Conservation (phyloP, 2,329 filamentous ascomycete species). For the Thelonectria discophora region DNA sequence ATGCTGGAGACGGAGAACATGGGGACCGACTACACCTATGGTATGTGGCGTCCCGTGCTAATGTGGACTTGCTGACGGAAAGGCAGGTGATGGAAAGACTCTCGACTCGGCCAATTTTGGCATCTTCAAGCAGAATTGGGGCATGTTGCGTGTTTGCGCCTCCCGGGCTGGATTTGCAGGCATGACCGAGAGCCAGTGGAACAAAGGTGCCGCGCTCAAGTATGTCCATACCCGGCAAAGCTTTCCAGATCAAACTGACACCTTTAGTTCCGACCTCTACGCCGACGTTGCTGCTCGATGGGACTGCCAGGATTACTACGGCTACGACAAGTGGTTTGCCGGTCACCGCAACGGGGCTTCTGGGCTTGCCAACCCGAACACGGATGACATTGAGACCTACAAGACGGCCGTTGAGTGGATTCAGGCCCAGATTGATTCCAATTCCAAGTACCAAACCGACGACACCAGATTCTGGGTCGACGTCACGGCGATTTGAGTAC, state of each 20-base stretch:
- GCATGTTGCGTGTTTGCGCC: slow-evolving; percentile 6
- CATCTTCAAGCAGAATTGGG: slow-evolving; percentile 15
- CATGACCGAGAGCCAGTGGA: slow-evolving; percentile 1
- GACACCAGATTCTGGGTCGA: slow-evolving; percentile 14
- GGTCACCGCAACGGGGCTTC: slow-evolving; percentile 10
- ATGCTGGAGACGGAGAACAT: slow-evolving; percentile 13
- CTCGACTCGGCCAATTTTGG: slow-evolving; percentile 9
- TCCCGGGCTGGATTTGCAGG: neutral
- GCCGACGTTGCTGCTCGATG: slow-evolving; percentile 8
- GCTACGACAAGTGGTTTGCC: slow-evolving; percentile 3
- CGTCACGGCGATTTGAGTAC: slow-evolving; percentile 8
- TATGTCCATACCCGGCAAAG: neutral
- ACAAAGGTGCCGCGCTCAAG: slow-evolving; percentile 13
- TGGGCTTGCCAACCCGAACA: slow-evolving; percentile 1
- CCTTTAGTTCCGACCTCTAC: slow-evolving; percentile 1
- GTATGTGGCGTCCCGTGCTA: neutral
- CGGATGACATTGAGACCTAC: slow-evolving; percentile 7
- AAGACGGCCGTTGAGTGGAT: slow-evolving; percentile 8
- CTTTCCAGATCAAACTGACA: neutral
- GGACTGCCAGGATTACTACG: slow-evolving; percentile 9
- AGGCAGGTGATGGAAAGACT: slow-evolving; percentile 2
- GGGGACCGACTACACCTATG: slow-evolving; percentile 9
- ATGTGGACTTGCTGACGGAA: neutral
- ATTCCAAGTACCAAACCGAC: slow-evolving; percentile 1
- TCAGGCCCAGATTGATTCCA: slow-evolving; percentile 5